phyloP scores from a whole-genome alignment of 306 rosid species.

The Rosa multiflora region DNA sequence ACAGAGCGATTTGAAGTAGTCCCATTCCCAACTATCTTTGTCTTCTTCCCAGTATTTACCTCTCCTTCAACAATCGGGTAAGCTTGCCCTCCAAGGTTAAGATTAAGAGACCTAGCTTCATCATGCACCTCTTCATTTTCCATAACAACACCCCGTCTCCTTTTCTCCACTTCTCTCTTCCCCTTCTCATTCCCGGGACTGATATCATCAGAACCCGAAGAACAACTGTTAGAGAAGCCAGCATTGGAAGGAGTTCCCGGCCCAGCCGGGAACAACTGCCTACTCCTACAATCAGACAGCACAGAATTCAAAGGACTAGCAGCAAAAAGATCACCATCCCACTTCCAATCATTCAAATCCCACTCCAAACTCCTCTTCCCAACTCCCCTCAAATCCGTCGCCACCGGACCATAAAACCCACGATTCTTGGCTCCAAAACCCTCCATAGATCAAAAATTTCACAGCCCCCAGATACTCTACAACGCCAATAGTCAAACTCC shows the following conservation, averaged over 20 bases:
- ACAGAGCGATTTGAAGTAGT: slow-evolving; percentile 55
- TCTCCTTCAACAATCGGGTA: slow-evolving; percentile 52
- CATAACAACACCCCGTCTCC: slow-evolving; percentile 59
- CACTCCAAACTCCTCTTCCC: slow-evolving; percentile 69
- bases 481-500: background rate
- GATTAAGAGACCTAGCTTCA: slow-evolving; percentile 52
- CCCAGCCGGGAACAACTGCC: slow-evolving; percentile 55
- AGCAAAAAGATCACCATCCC: slow-evolving; percentile 84
- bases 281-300: slow-evolving; percentile 45
- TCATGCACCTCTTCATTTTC: slow-evolving; percentile 58
- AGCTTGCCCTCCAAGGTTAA: slow-evolving; percentile 63
- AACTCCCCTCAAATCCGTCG: slow-evolving; percentile 45
- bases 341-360: slow-evolving; percentile 79
- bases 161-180: slow-evolving; percentile 67
- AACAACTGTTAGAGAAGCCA: slow-evolving; percentile 68
- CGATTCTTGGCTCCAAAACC: slow-evolving; percentile 52
- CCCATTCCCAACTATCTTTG: slow-evolving; percentile 55
- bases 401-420: slow-evolving; percentile 44
- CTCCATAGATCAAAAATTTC: slow-evolving; percentile 51
- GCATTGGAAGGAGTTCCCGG: slow-evolving; percentile 50
- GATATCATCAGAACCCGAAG: slow-evolving; percentile 73
- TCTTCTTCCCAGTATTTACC: slow-evolving; percentile 56
- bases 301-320: slow-evolving; percentile 55
- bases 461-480: background rate
- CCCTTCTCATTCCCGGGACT: slow-evolving; percentile 42